Percentiles rank a stretch among this genome's conserved stretches.
phyloP scores from a whole-genome alignment of 2,329 filamentous ascomycete genomes.

The Microdochium paspali region DNA sequence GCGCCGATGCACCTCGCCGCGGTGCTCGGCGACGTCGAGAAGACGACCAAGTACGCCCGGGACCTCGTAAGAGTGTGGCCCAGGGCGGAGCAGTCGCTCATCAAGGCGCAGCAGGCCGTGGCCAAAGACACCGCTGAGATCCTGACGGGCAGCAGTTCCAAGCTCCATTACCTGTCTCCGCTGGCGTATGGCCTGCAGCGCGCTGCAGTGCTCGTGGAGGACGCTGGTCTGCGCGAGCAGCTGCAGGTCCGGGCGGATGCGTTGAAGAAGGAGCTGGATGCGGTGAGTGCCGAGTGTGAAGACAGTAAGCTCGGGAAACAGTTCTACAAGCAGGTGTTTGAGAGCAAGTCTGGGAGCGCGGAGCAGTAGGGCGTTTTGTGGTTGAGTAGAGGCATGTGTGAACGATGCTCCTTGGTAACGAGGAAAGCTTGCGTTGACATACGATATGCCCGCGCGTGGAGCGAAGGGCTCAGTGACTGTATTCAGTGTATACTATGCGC shows the following conservation, averaged over 20 bases:
- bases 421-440: too few relatives aligned
- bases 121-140: slow-evolving; percentile 15
- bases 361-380: slow-evolving; percentile 9
- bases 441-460: too few relatives aligned
- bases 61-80: slow-evolving; percentile 31
- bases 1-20: slow-evolving; percentile 33
- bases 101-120: slow-evolving; percentile 23
- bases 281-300: slow-evolving; percentile 11
- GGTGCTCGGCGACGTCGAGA: slow-evolving; percentile 19
- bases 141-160: slow-evolving; percentile 17
- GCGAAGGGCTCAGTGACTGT: too few relatives aligned
- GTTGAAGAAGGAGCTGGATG: slow-evolving; percentile 26
- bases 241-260: slow-evolving; percentile 28
- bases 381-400: too few relatives aligned
- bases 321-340: slow-evolving; percentile 12
- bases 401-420: too few relatives aligned
- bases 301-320: slow-evolving; percentile 10
- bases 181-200: slow-evolving; percentile 33
- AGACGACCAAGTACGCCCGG: slow-evolving; percentile 25
- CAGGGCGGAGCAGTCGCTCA: slow-evolving; percentile 19
- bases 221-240: slow-evolving; percentile 22
- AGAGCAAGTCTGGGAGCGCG: slow-evolving; percentile 8
- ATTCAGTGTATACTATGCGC: too few relatives aligned
- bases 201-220: slow-evolving; percentile 30
- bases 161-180: slow-evolving; percentile 24